Conservation (phyloP, 495 filamentous ascomycete species). For the Talaromyces trachyspermus region DNA sequence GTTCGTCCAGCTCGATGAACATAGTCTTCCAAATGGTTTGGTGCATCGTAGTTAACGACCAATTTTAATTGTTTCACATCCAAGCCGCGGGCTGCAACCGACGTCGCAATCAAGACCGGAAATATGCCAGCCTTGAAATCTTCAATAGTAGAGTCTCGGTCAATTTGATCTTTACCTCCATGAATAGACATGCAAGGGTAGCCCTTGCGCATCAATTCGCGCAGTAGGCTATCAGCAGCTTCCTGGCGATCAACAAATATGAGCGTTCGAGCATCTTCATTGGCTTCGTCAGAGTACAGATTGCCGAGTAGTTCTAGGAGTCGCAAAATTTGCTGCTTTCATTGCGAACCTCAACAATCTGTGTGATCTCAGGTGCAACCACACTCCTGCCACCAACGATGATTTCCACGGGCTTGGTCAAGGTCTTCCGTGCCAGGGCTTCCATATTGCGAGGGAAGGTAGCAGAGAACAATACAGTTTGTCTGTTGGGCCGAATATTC, state of each 20-base stretch:
- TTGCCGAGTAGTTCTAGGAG: conserved; percentile 82
- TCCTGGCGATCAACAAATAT: conserved; percentile 96
- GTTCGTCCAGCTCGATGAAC: conserved; percentile 94
- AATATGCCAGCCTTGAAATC: conserved; percentile 92
- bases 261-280: conserved; percentile 81
- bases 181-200: conserved; percentile 97
- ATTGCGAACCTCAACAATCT: conserved; percentile 81
- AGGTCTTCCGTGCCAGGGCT: conserved; percentile 75
- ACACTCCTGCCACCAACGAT: conserved; percentile 85
- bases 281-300: conserved; percentile 63
- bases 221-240: conserved; percentile 77
- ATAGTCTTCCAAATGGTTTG: conserved; percentile 96
- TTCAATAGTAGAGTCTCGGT: conserved; percentile 87
- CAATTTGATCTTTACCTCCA: conserved; percentile 91
- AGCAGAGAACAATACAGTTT: conserved; percentile 92
- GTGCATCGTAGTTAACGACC: conserved; percentile 94
- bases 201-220: conserved; percentile 75
- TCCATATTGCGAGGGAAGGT: conserved; percentile 96
- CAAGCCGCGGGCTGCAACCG: conserved; percentile 88
- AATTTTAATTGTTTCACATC: conserved; percentile 96
- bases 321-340: conserved; percentile 81
- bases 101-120: conserved; percentile 88
- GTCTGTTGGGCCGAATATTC: conserved; percentile 83
- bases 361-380: conserved; percentile 90
- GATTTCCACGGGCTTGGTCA: conserved; percentile 85